These are phyloP conservation scores for Mortierella sp. DNA, from an alignment of 371 early-diverging fungal genomes.

Conservation along the genomic window DNA sequence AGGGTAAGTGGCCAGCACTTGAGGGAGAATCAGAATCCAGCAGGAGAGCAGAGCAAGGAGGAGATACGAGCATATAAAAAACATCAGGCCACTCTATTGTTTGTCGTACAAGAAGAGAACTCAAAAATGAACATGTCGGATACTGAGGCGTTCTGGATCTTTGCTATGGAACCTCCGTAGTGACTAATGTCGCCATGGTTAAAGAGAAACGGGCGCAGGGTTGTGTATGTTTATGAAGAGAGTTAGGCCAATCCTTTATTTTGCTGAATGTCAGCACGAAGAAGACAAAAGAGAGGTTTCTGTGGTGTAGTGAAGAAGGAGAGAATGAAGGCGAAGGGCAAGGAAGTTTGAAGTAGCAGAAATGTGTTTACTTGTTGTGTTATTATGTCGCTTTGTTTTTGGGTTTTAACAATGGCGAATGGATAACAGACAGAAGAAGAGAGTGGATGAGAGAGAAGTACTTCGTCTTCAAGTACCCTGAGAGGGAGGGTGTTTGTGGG, in stretches of 20 bases:
- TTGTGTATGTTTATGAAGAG: not conserved
- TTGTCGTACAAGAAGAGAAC: not conserved
- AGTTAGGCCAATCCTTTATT: not conserved
- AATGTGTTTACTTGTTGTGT: not conserved
- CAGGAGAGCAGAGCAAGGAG: too few species aligned
- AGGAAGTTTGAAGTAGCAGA: not conserved
- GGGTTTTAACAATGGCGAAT: not conserved
- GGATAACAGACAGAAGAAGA: not conserved
- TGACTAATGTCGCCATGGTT: not conserved
- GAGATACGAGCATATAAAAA: not conserved
- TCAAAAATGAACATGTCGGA: not conserved
- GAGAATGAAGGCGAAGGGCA: not conserved
- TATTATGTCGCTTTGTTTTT: not conserved
- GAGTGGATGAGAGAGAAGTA: not conserved
- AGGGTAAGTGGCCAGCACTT: not conserved
- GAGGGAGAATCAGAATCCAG: not conserved
- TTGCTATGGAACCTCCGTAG: not conserved
- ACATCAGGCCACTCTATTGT: constrained; percentile 6
- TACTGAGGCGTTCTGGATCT: not conserved
- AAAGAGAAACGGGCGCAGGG: not conserved
- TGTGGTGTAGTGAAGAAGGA: not conserved
- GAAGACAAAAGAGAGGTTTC: not conserved
- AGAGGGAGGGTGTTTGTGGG: not conserved
- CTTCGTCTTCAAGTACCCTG: not conserved
- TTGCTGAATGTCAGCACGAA: not conserved